These are phyloP conservation scores for Dothideomycetes sp. DNA, from an alignment of 2,329 filamentous ascomycete genomes.

Conservation along the genomic window DNA sequence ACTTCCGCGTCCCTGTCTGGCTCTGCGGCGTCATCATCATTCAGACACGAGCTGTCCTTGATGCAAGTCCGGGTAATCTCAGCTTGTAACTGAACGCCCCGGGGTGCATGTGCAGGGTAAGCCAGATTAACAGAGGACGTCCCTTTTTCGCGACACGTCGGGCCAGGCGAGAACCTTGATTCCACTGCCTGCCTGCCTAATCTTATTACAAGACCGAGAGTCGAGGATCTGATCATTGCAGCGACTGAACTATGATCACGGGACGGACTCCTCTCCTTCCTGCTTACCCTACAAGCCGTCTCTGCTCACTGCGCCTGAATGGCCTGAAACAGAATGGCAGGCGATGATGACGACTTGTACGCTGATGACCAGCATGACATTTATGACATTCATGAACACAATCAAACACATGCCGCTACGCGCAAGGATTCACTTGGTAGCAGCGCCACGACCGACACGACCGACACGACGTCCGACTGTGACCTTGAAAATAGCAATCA, in stretches of 20 bases:
- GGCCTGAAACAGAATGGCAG: slow-evolving; percentile 6
- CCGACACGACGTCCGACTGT: slow-evolving; percentile 3
- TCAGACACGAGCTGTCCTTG: no score
- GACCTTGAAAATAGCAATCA: slow-evolving; percentile 11
- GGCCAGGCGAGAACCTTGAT: no score
- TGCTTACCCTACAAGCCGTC: no score
- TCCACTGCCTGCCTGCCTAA: no score
- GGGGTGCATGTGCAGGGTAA: no score
- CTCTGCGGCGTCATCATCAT: no score
- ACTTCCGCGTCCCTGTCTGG: no score
- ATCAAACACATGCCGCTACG: not conserved
- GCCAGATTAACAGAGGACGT: not conserved
- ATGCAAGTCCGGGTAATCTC: not conserved
- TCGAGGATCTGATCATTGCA: no score
- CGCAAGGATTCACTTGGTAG: not conserved
- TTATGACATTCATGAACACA: not conserved
- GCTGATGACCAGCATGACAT: not conserved
- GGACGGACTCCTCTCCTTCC: not conserved
- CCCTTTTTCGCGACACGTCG: no score
- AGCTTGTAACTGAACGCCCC: not conserved
- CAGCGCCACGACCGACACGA: not conserved
- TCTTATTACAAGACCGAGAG: no score
- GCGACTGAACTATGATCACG: no score
- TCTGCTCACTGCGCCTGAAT: no score
- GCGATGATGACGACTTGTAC: slow-evolving; percentile 3